Base-by-base conservation (phyloP, 1,139 yeast species). In the Martiniozyma asiatica region DNA sequence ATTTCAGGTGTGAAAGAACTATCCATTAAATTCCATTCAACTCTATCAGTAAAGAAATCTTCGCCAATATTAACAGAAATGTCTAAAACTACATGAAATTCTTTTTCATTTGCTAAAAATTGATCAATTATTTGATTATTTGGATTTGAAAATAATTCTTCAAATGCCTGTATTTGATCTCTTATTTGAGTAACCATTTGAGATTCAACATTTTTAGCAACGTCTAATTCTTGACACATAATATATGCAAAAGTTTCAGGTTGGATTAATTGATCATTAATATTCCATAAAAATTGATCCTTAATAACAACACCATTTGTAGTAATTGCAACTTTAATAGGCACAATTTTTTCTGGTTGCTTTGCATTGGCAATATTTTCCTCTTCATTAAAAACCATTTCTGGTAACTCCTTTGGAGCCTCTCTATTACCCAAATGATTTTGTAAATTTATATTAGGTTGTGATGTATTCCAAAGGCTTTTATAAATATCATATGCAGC, bases 201-300 rank as follows among this genome's bases (percentile, higher is more conserved):
- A 27, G 67, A 59, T 35, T 78, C 78, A 47, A 73, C 66, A 8
- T 67, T 55, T 24, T 57, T 63, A 2, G 92, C 84, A 27, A 92
- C 63, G 38, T 85, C 96, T 41, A 89, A 61, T 43, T 89, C 99
- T 32, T 70, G 70, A 46, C 93, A 76, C 40, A 87, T 67, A 19
- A 84, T 68, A 17, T 68, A 61, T 0, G 96, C 89, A 58, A 87
- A 87, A 39, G 75, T 75, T 36, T 76, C 82, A 0, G 97, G 96
- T 0, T 94, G 76, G 15, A 87, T 62, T 19, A 78, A 59, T 4
- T 71, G 58, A 48, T 89, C 97, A 46, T 77, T 74, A 27, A 81
- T 48, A 48, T 89, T 85, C 98, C 98, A 89, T 68, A 87, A 67
- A 45, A 92, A 75, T 38, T 74, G 73, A 48, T 89, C 99, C 14